Evolutionary conservation across 1,139 yeast species (phyloP).

Genomic region (Yamadazyma songkhlaensis): DNA sequence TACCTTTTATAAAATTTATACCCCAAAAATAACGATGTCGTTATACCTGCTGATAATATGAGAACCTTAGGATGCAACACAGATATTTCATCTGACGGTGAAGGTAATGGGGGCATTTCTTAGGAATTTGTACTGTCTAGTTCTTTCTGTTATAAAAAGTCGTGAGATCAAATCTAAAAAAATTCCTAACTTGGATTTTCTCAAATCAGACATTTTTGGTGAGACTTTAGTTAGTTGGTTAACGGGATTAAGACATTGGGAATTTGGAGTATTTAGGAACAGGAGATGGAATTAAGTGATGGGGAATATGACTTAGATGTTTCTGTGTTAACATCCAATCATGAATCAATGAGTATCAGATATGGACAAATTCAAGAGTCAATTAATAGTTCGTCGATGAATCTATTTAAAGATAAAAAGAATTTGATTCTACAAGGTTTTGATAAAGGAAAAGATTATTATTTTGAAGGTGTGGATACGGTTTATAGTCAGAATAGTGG

Average conservation of each 20-base stretch:
- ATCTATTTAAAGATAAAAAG: constrained; percentile 33
- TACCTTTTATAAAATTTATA: constrained; percentile 34
- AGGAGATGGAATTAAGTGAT: constrained; percentile 17
- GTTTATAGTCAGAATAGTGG: constrained; percentile 22
- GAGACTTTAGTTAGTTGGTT: too few species aligned
- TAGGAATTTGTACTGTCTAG: too few species aligned
- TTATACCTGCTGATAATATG: constrained; percentile 36
- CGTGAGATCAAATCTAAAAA: constrained; percentile 1
- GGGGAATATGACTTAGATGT: constrained; percentile 48
- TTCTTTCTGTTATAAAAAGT: too few species aligned
- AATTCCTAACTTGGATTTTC: constrained; percentile 4
- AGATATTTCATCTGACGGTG: constrained; percentile 18
- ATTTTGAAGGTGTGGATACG: constrained; percentile 42
- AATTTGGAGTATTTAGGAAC: too few species aligned
- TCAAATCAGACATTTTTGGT: background rate
- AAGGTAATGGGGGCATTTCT: constrained; percentile 11
- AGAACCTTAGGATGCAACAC: constrained; percentile 41
- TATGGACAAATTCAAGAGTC: constrained; percentile 46
- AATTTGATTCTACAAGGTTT: constrained; percentile 29
- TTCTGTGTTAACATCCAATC: constrained; percentile 17
- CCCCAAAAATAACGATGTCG: constrained; percentile 29
- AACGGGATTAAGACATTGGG: too few species aligned
- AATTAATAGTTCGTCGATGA: constrained; percentile 37
- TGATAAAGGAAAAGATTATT: constrained; percentile 21
- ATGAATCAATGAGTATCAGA: constrained; percentile 31